Base-by-base conservation (phyloP, 129 eudicot species). In the Escallonia herrerae region DNA sequence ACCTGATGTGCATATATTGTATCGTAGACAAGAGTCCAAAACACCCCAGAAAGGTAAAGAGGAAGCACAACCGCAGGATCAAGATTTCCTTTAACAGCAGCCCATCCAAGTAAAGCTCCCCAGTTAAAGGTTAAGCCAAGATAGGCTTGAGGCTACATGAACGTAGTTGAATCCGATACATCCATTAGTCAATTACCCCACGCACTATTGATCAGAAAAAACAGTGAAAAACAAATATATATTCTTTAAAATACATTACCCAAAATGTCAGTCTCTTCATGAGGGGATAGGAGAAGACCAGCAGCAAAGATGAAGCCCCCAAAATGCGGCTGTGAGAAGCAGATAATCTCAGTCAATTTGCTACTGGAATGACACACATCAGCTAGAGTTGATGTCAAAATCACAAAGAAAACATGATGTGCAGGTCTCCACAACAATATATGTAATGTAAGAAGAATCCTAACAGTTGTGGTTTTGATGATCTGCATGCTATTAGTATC, bases 1-100 rank as follows among this genome's bases (percentile, higher is more conserved):
- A 93, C 98, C 98, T 93, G 98, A 84, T 93, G 98, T 43, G 98
- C 98, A 74, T 93, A 93, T 74, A 93, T 93, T 52, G 98, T 93
- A 77, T 93, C 98, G 68, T 88, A 88, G 44, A 88, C 91, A 69
- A 93, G 90, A 8, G 98, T 93, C 98, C 98, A 93, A 80, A 63
- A 93, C 44, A 93, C 82, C 64, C 98, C 95, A 76, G 91, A 83
- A 59, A 81, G 66, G 68, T 88, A 88, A 48, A 93, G 87, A 2
- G 98, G 96, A 62, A 93, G 41, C 46, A 85, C 89, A 55, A 93
- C 60, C n/a, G 82, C 74, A 71, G 91, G 95, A 80, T 93, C 91
- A 50, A 93, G 86, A 77, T 84, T 81, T 79, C 98, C 98, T 70
- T 77, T 83, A 42, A 93, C 77, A 14, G 95, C 98, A 77, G 96